Evolutionary conservation across 1,284 basidiomycete species (phyloP).

Genomic region (Puccinia novopanici): DNA sequence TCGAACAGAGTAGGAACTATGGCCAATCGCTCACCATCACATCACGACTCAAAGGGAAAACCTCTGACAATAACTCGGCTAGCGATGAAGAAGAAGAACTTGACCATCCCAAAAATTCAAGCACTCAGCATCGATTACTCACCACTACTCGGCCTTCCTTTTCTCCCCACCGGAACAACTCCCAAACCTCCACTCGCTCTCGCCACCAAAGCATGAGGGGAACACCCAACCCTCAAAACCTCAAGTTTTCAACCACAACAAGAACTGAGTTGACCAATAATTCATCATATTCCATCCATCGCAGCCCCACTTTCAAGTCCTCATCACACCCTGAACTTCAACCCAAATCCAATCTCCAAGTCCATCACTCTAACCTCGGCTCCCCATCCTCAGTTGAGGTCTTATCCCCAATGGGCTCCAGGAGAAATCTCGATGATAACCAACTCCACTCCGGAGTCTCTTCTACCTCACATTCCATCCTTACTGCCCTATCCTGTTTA

Average conservation of each 20-base stretch:
- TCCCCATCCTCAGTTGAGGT: slow-evolving; percentile 7
- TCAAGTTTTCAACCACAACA: neutral
- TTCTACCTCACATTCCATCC: slow-evolving; percentile 11
- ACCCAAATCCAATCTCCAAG: neutral
- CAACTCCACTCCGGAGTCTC: neutral
- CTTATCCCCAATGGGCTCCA: slow-evolving; percentile 2
- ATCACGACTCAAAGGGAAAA: slow-evolving; percentile 36
- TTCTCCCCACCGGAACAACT: neutral
- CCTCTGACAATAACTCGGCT: slow-evolving; percentile 52
- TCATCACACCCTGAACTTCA: neutral
- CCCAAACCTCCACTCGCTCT: neutral
- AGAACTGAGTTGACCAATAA: neutral
- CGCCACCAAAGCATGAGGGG: neutral
- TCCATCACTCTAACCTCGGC: neutral
- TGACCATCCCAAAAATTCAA: slow-evolving; percentile 21
- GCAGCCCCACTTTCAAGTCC: neutral
- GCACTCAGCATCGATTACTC: neutral
- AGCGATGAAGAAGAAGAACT: slow-evolving; percentile 54
- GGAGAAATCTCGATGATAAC: neutral
- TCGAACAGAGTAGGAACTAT: slow-evolving; percentile 80
- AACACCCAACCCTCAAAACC: neutral
- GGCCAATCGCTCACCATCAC: slow-evolving; percentile 52
- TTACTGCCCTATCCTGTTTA: slow-evolving; percentile 52
- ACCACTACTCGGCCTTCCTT: neutral
- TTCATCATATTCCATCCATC: neutral